phyloP scores from a whole-genome alignment of 1,139 yeast species.

The Scheffersomyces titani region DNA sequence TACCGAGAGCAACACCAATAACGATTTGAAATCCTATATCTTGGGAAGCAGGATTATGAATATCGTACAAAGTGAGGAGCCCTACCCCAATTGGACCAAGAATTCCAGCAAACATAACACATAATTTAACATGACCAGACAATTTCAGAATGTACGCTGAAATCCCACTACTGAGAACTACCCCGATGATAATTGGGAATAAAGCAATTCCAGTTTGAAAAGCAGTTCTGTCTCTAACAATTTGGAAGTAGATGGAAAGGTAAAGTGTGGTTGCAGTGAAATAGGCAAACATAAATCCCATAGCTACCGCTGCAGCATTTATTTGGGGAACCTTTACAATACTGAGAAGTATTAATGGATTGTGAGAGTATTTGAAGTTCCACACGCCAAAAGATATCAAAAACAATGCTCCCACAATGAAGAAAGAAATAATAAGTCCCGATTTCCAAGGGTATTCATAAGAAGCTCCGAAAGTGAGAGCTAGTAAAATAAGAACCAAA shows the following conservation, averaged over 20 bases:
- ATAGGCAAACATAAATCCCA: slow-evolving; percentile 22
- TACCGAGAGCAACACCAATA: slow-evolving; percentile 55
- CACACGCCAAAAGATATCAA: slow-evolving; percentile 21
- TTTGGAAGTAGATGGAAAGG: neutral
- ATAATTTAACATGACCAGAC: neutral
- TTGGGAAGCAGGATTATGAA: slow-evolving; percentile 30
- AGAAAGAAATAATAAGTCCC: slow-evolving; percentile 11
- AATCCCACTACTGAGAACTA: neutral
- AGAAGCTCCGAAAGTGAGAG: slow-evolving; percentile 37
- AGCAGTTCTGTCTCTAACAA: neutral
- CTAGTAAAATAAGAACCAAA: slow-evolving; percentile 32
- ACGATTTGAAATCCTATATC: slow-evolving; percentile 54
- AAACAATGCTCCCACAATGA: slow-evolving; percentile 9
- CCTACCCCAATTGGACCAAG: slow-evolving; percentile 54
- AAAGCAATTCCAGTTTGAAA: neutral
- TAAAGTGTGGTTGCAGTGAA: neutral
- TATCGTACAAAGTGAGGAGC: slow-evolving; percentile 37
- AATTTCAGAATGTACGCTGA: neutral
- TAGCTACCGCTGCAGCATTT: slow-evolving; percentile 33
- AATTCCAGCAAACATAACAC: slow-evolving; percentile 12
- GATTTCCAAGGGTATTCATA: slow-evolving; percentile 29
- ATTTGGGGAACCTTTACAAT: slow-evolving; percentile 29
- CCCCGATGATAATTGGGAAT: neutral
- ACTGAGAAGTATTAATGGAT: slow-evolving; percentile 30
- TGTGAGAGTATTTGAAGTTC: slow-evolving; percentile 26